phyloP scores from a whole-genome alignment of 2,329 filamentous ascomycete genomes.

The Hymenoscyphus scutula region DNA sequence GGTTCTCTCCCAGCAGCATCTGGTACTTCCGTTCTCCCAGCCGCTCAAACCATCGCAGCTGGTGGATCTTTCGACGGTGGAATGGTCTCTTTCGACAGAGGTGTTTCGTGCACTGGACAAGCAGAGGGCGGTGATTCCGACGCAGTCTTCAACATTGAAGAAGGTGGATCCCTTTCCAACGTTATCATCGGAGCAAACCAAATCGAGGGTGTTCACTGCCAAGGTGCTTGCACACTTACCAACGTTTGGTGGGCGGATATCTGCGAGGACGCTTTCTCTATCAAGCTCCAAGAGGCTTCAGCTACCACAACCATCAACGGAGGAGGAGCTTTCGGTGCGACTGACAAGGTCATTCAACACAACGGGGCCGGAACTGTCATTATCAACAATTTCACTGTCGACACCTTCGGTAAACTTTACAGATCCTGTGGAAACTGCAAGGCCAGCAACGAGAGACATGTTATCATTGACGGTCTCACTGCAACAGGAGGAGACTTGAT shows the following conservation, averaged over 20 bases:
- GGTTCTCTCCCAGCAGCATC: constrained; percentile 31
- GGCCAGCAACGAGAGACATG: constrained; percentile 28
- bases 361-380: constrained; percentile 42
- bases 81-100: constrained; percentile 45
- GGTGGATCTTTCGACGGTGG: constrained; percentile 46
- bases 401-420: constrained; percentile 48
- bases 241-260: constrained; percentile 32
- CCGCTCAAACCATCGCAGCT: constrained; percentile 44
- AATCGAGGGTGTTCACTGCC: constrained; percentile 34
- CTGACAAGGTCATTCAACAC: constrained; percentile 42
- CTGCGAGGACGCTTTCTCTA: constrained; percentile 30
- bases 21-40: constrained; percentile 41
- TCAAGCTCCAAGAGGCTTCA: constrained; percentile 29
- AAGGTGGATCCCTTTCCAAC: constrained; percentile 36
- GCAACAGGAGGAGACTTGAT: constrained; percentile 39
- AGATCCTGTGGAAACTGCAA: constrained; percentile 51
- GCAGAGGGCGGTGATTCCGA: constrained; percentile 41
- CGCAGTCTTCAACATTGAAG: constrained; percentile 36
- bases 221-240: constrained; percentile 30
- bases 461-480: constrained; percentile 44
- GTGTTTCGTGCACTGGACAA: constrained; percentile 42
- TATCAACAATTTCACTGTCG: constrained; percentile 41
- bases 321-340: constrained; percentile 43
- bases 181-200: constrained; percentile 38
- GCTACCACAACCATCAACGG: constrained; percentile 43